Percentiles rank a stretch among this genome's conserved stretches.
phyloP scores from a whole-genome alignment of 768 basidiomycete species.

The Russula virescens region DNA sequence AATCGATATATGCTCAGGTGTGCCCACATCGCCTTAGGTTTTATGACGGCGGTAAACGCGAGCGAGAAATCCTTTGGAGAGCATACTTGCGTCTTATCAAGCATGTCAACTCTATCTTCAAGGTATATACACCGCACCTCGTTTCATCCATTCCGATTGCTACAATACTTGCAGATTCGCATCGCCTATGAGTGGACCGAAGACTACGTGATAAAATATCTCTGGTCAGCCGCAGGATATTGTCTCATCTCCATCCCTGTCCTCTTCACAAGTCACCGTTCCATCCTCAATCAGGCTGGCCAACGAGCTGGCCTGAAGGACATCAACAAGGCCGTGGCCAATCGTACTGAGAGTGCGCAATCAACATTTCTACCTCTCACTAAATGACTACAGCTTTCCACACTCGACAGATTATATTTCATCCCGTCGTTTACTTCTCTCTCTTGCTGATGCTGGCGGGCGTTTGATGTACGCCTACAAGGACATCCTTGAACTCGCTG shows the following conservation, averaged over 20 bases:
- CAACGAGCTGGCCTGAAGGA: constrained; percentile 4
- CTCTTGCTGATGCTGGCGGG: constrained; percentile 95
- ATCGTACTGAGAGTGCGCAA: constrained; percentile 43
- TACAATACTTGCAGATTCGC: constrained; percentile 50
- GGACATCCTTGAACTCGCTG: constrained; percentile 91
- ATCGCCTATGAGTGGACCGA: constrained; percentile 95
- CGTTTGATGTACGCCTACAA: constrained; percentile 96
- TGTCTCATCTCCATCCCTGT: constrained; percentile 87
- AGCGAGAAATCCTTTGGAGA: constrained; percentile 71
- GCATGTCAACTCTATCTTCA: constrained; percentile 90
- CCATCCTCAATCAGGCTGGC: constrained; percentile 26
- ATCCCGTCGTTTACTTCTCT: constrained; percentile 82
- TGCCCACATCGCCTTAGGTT: constrained; percentile 49
- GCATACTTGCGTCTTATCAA: constrained; percentile 78
- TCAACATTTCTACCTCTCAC: neutral
- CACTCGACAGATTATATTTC: constrained; percentile 71
- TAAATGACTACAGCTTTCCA: no score
- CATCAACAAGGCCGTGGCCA: constrained; percentile 37
- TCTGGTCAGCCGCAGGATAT: constrained; percentile 93
- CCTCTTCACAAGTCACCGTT: constrained; percentile 54
- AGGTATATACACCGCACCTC: constrained; percentile 39
- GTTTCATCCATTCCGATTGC: neutral
- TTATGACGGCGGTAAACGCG: constrained; percentile 82
- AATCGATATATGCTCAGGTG: neutral
- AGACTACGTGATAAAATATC: constrained; percentile 94